A percentile compares a stretch with the other conserved stretches of the same genome.
phyloP scores from a whole-genome alignment of 2,329 filamentous ascomycete genomes.

The Phialocephala sp. region DNA sequence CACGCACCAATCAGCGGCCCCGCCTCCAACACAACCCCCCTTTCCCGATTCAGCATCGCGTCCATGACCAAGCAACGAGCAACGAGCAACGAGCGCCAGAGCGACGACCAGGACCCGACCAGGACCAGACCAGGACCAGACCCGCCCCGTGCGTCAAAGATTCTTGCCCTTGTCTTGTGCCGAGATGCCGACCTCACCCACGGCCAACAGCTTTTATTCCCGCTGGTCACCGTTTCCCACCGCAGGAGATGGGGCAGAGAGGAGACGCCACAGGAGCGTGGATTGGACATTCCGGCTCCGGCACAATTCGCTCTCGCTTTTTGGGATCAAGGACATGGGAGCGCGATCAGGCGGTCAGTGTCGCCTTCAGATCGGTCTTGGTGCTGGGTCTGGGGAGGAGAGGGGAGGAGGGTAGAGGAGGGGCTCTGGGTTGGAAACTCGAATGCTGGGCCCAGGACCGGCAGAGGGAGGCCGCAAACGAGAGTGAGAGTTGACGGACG shows the following conservation, averaged over 20 bases:
- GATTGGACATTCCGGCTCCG: slow-evolving; percentile 1
- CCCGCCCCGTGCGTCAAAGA: no score
- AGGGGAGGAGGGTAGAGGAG: neutral
- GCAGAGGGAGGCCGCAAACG: neutral
- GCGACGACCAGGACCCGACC: no score
- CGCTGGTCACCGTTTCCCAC: neutral
- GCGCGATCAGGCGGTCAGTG: slow-evolving; percentile 3
- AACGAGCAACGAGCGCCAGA: no score
- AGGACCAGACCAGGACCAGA: no score
- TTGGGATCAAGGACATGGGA: neutral
- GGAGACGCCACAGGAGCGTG: neutral
- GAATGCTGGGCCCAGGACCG: neutral
- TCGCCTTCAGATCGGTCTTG: neutral
- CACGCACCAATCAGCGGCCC: neutral
- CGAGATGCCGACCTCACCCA: slow-evolving; percentile 18
- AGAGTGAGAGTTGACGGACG: neutral
- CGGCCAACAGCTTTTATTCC: slow-evolving; percentile 19
- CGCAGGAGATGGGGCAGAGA: slow-evolving; percentile 10
- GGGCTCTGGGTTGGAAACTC: neutral
- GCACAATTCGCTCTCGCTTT: neutral
- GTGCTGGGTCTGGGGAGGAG: neutral
- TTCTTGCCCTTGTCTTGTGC: slow-evolving; percentile 13
- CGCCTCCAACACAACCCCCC: neutral
- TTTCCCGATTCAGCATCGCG: neutral
- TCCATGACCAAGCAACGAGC: neutral